Base-by-base conservation (phyloP, 1,139 yeast genomes). In the Yamadazyma dushanensis region DNA sequence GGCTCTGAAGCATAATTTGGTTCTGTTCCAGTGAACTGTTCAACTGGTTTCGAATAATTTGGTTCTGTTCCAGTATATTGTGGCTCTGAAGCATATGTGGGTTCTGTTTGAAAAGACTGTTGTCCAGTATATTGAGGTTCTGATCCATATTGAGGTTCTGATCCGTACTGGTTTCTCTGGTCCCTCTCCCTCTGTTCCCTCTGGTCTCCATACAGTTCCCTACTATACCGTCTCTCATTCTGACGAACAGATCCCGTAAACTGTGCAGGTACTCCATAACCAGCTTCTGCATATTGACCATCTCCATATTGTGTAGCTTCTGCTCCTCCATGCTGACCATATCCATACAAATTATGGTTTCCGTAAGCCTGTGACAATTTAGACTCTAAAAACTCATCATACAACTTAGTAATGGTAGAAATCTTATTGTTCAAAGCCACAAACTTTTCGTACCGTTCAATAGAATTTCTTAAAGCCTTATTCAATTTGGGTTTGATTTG, bases 351-450 rank as follows among this genome's bases (percentile, higher is more conserved):
- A 14, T 44, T 45, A 36, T 66, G 73, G 34, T 50, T 56, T 8
- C 68, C 67, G 49, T 75, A 75, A 1, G 78, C 76, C 45, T 62
- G 62, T 22, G 66, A 61, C 36, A 83, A 66, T 55, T 89, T 73
- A 25, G 77, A 73, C 47, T 92, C 96, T 42, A 90, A 67, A 37
- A 85, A 72, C 43, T 77, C 77, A 56, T 92, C 96, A 53, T 92
- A 92, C 32, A 84, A 70, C 43, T 85, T 72, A 50, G 83, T 77
- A 21, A 89, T 84, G 3, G 94, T 83, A 34, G 86, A 80, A 36
- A 92, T 73, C 53, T 92, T 88, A 31, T 86, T 80, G 58, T 87
- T 89, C 75, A 88, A 70, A 40, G 86, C 92, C 45, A 86, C 77
- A 41, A 84, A 75, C 16, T 65, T 60, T 39, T 87, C 95, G 49